Percentiles rank a stretch among this genome's conserved stretches.
These are phyloP conservation scores for Populus pruinosa DNA, from an alignment of 345 rosid species.

Conservation along the genomic window DNA sequence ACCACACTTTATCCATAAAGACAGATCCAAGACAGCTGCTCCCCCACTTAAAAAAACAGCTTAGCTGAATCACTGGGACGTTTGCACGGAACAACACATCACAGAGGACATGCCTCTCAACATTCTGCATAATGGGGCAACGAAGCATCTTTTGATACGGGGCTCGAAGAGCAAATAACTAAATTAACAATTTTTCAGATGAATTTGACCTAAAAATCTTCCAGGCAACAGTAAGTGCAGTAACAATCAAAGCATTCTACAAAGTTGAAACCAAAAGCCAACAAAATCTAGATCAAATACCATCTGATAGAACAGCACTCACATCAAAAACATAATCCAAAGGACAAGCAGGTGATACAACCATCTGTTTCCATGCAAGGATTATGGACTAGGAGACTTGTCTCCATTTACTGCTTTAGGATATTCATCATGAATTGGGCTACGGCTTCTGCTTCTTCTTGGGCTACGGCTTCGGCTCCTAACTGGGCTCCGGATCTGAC, in stretches of 20 bases:
- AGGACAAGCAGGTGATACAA: slow-evolving; percentile 5
- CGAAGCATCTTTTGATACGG: background rate
- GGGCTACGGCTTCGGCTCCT: slow-evolving; percentile 19
- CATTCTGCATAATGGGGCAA: background rate
- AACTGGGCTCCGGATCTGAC: slow-evolving; percentile 17
- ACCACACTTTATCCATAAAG: background rate
- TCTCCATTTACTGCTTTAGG: slow-evolving; percentile 41
- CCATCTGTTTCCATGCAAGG: background rate
- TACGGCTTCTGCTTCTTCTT: slow-evolving; percentile 24
- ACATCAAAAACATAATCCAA: background rate
- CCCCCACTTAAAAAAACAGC: background rate
- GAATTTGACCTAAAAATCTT: background rate
- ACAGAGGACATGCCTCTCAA: background rate
- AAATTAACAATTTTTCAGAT: background rate
- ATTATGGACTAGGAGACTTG: slow-evolving; percentile 73
- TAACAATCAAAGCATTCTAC: slow-evolving; percentile 7
- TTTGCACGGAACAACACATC: background rate
- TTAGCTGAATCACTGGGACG: background rate
- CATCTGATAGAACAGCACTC: slow-evolving; percentile 1
- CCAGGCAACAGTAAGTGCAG: slow-evolving; percentile 2
- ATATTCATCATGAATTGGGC: slow-evolving; percentile 35
- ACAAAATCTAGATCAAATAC: slow-evolving; percentile 9
- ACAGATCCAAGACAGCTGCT: background rate
- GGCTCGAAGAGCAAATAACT: background rate
- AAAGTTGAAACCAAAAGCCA: slow-evolving; percentile 2